Evolutionary conservation across 257 asterid genomes (phyloP).

Genomic region (Capsicum baccatum): DNA sequence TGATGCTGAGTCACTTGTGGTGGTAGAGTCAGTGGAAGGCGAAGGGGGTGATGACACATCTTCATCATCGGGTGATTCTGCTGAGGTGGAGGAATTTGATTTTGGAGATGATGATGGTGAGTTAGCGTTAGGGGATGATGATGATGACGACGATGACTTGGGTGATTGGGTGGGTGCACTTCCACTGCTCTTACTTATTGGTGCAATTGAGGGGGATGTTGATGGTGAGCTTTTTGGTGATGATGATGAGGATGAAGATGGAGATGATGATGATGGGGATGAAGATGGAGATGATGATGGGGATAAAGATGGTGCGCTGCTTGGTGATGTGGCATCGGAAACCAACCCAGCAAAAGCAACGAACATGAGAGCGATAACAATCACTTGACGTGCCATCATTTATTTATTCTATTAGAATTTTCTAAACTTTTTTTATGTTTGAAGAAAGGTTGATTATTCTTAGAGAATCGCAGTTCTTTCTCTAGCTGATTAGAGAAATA

Average conservation of each 20-base stretch:
- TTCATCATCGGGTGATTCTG: conserved; percentile 29
- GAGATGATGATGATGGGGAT: conserved; percentile 4
- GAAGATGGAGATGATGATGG: conserved; percentile 28
- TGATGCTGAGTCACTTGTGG: conserved; percentile 17
- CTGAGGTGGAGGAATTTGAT: background rate
- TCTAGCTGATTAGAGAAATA: conserved; percentile 42
- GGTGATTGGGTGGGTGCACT: conserved; percentile 6
- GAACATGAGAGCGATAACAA: conserved; percentile 51
- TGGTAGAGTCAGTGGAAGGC: conserved; percentile 36
- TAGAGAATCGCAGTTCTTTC: conserved; percentile 43
- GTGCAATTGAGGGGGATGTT: background rate
- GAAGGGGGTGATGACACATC: conserved; percentile 52
- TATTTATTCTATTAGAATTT: background rate
- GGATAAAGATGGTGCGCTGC: conserved; percentile 42
- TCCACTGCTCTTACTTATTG: background rate
- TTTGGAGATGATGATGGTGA: conserved; percentile 23
- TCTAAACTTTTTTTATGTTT: too few species aligned
- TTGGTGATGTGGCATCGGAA: conserved; percentile 61
- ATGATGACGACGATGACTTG: background rate
- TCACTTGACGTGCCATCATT: conserved; percentile 63
- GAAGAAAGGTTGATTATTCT: conserved; percentile 39
- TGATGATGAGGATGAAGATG: too few species aligned
- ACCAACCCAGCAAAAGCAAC: conserved; percentile 52
- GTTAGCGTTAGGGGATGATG: conserved; percentile 31
- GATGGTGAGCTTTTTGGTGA: background rate